Base-by-base conservation (phyloP, 176 grass and related monocot genomes). In the Tuctoria greenei region DNA sequence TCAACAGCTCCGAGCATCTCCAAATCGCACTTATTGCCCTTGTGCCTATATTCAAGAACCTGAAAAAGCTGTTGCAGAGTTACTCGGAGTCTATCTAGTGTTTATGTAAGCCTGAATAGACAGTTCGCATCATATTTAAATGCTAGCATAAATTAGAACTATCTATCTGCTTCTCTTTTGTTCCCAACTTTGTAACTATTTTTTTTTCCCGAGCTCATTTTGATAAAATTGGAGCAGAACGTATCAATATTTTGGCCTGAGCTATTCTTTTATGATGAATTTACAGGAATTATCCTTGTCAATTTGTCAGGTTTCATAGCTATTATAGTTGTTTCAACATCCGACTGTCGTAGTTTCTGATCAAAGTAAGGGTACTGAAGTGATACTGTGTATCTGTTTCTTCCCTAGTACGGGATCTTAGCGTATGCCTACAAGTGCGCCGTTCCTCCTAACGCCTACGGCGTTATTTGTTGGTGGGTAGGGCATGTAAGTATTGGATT, bases 1-100 rank as follows among this genome's bases (percentile, higher is more conserved):
- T 99, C 50, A 99, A 88, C 82, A 99, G 95, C 82, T 92, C 95
- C 0, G 95, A 99, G 45, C 91, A 99, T 60, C 82, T 99, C 55
- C 76, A 92, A 85, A 84, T 99, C 12, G 89, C 82, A 1, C 75
- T 99, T n/a, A 51, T 99, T 61, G 95, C 82, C 20, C 71, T 99
- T 15, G 63, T 99, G 26, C 91, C 95, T 13, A 84, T 95, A 77
- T 79, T 75, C 17, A 80, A 81, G 43, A 89, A 86, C 72, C 45
- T 95, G 23, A 79, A 67, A 41, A 93, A 82, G 69, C 62, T 88
- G 16, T 17, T 99, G 61, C 39, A 75, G 25, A 80, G 8, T 69
- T 80, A 70, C 17, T 88, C 35, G 15, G 80, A 80, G 46, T 84
- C 64, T 60, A 14, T 7, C 34, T 87, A 82, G 60, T 38, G 2